A percentile compares a stretch with the other conserved stretches of the same genome.
phyloP scores from a whole-genome alignment of 163 green algal species.

The Scenedesmus sp. region DNA sequence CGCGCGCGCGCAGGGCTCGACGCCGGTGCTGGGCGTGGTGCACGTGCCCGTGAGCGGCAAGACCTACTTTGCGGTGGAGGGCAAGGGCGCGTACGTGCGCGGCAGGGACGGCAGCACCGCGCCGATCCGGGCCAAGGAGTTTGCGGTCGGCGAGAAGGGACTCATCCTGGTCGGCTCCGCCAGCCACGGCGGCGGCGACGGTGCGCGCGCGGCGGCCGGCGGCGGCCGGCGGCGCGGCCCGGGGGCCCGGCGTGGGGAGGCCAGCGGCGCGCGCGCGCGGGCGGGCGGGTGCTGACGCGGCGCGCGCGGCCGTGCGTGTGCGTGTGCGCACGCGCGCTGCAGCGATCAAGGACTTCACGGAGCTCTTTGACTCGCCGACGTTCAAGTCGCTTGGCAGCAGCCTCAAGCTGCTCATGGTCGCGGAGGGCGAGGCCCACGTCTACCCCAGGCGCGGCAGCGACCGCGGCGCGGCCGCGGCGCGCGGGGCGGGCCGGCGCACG shows the following conservation, averaged over 20 bases:
- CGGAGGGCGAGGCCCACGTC: conserved; percentile 72
- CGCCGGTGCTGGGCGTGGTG: conserved; percentile 78
- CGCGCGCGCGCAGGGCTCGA: conserved; percentile 35
- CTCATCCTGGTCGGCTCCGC: conserved; percentile 49
- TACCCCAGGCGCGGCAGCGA: conserved; percentile 70
- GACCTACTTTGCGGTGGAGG: conserved; percentile 78
- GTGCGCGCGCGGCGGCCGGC: too few species aligned
- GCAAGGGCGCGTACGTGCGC: conserved; percentile 69
- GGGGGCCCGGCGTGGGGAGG: too few species aligned
- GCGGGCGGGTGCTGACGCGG: too few species aligned
- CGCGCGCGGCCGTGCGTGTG: too few species aligned
- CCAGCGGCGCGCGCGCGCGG: too few species aligned
- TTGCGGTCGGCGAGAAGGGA: conserved; percentile 44
- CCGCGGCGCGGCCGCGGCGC: not conserved
- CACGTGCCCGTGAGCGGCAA: conserved; percentile 64
- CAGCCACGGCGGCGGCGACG: conserved; percentile 11
- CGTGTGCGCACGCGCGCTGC: too few species aligned
- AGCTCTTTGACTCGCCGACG: conserved; percentile 67
- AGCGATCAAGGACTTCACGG: conserved; percentile 72
- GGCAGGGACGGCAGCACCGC: conserved; percentile 25
- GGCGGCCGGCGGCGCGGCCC: too few species aligned
- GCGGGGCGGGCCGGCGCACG: not conserved
- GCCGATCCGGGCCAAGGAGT: conserved; percentile 56
- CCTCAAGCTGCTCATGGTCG: conserved; percentile 90
- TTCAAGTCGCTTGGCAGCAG: conserved; percentile 80